Conservation (phyloP, 495 filamentous ascomycete genomes). For the Penicillium paxilli region DNA sequence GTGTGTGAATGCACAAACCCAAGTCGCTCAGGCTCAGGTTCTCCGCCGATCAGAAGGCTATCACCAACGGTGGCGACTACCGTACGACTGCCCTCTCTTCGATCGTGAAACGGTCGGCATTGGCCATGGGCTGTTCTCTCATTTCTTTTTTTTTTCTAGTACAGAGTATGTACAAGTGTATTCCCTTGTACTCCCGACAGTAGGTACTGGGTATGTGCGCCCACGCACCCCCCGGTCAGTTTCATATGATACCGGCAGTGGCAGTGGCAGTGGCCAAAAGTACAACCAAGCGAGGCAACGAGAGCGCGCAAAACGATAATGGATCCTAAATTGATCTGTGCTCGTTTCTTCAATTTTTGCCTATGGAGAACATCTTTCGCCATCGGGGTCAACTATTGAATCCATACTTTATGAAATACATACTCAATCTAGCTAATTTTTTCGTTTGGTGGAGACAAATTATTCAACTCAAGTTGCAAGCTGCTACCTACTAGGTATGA, state of each 20-base stretch:
- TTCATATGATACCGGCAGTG: slow-evolving; percentile 23
- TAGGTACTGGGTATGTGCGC: neutral
- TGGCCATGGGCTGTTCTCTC: too few relatives aligned
- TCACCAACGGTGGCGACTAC: slow-evolving; percentile 28
- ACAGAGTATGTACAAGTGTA: too few relatives aligned
- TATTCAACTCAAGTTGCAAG: neutral
- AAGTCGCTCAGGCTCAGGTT: slow-evolving; percentile 17
- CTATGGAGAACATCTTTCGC: too few relatives aligned
- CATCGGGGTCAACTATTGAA: neutral
- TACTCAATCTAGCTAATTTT: neutral
- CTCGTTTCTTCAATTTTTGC: neutral
- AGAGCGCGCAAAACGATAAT: neutral
- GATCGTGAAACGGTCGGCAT: slow-evolving; percentile 32
- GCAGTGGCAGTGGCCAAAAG: slow-evolving; percentile 9
- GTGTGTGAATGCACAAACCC: slow-evolving; percentile 3
- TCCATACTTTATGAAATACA: too few relatives aligned
- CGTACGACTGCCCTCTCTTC: slow-evolving; percentile 10
- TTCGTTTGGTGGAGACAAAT: neutral
- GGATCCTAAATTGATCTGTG: neutral
- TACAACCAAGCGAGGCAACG: slow-evolving; percentile 15
- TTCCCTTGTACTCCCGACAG: neutral
- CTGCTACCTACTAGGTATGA: neutral
- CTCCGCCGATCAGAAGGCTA: slow-evolving; percentile 21
- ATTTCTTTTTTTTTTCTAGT: too few relatives aligned
- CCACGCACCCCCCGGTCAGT: slow-evolving; percentile 11